These are phyloP conservation scores for Cercophora sp. DNA, from an alignment of 495 filamentous ascomycete genomes.

Conservation along the genomic window DNA sequence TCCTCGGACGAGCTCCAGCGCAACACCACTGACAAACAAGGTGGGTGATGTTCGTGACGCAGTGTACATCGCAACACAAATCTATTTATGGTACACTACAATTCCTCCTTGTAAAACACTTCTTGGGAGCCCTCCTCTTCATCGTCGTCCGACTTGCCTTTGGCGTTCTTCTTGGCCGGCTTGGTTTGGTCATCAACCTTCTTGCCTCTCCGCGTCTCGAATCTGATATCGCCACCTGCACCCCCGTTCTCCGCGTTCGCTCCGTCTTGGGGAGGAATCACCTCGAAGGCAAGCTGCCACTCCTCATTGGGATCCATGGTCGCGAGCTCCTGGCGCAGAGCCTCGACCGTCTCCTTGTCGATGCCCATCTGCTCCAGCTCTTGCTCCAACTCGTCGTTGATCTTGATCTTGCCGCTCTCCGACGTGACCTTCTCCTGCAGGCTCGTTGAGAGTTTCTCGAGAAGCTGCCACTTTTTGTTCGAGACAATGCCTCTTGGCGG, in stretches of 20 bases:
- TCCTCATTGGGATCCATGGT: conserved; percentile 47
- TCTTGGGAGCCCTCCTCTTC: conserved; percentile 42
- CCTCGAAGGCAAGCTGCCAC: conserved; percentile 54
- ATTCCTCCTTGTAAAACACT: conserved; percentile 45
- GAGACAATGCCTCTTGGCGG: conserved; percentile 34
- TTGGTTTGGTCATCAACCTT: not conserved
- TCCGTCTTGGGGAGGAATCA: conserved; percentile 42
- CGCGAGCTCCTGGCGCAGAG: conserved; percentile 55
- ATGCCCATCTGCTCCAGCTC: conserved; percentile 66
- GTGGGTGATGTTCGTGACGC: too few species aligned
- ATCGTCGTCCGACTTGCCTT: conserved; percentile 8
- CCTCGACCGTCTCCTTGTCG: conserved; percentile 62
- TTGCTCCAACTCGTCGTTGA: conserved; percentile 51
- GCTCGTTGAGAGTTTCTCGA: conserved; percentile 38
- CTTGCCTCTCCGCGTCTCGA: not conserved
- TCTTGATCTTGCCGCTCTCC: conserved; percentile 33
- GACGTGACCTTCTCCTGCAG: conserved; percentile 46
- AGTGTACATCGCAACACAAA: too few species aligned
- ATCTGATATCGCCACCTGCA: conserved; percentile 17
- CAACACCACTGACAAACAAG: too few species aligned
- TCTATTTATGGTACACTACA: too few species aligned
- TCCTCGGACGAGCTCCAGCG: too few species aligned
- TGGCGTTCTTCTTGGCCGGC: not conserved
- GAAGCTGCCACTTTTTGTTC: conserved; percentile 8
- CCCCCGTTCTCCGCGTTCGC: conserved; percentile 33